phyloP scores from a whole-genome alignment of 176 grass and related monocot species.

The Luzula sylvatica region DNA sequence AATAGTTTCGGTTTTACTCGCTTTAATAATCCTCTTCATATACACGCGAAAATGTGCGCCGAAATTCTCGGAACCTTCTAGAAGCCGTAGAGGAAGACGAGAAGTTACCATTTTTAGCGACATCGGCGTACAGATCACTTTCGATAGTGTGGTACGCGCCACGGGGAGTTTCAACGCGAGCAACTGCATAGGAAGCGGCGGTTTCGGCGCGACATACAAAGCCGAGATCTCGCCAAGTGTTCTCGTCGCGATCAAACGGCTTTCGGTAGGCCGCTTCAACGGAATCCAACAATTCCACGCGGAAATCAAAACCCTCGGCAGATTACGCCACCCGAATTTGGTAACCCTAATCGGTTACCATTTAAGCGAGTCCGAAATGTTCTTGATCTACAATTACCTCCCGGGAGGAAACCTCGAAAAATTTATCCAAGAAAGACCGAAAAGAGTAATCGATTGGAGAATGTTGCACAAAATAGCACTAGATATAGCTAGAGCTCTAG shows the following conservation, averaged over 20 bases:
- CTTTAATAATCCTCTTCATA: slow-evolving; percentile 70
- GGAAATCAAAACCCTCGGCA: slow-evolving; percentile 94
- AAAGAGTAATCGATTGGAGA: slow-evolving; percentile 70
- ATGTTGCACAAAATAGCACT: slow-evolving; percentile 93
- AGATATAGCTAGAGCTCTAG: slow-evolving; percentile 75
- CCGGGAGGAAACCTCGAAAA: slow-evolving; percentile 85
- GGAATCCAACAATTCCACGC: slow-evolving; percentile 84
- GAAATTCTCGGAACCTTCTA: slow-evolving; percentile 37
- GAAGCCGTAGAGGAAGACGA: slow-evolving; percentile 56
- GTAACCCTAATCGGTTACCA: slow-evolving; percentile 93
- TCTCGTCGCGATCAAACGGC: slow-evolving; percentile 87
- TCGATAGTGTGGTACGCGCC: slow-evolving; percentile 72
- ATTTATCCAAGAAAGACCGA: slow-evolving; percentile 91
- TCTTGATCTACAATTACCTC: slow-evolving; percentile 94
- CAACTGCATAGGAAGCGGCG: slow-evolving; percentile 96
- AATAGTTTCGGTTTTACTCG: slow-evolving; percentile 90
- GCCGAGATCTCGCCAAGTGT: slow-evolving; percentile 92
- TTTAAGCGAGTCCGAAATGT: slow-evolving; percentile 93
- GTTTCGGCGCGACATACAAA: slow-evolving; percentile 95
- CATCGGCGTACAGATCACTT: slow-evolving; percentile 53
- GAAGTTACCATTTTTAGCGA: slow-evolving; percentile 76
- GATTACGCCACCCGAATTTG: slow-evolving; percentile 75
- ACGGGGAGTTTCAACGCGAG: slow-evolving; percentile 91
- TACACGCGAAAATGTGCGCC: slow-evolving; percentile 90
- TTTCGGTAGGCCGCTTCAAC: slow-evolving; percentile 82